Base-by-base conservation (phyloP, 2,329 filamentous ascomycete species). In the Claviceps quebecensis region DNA sequence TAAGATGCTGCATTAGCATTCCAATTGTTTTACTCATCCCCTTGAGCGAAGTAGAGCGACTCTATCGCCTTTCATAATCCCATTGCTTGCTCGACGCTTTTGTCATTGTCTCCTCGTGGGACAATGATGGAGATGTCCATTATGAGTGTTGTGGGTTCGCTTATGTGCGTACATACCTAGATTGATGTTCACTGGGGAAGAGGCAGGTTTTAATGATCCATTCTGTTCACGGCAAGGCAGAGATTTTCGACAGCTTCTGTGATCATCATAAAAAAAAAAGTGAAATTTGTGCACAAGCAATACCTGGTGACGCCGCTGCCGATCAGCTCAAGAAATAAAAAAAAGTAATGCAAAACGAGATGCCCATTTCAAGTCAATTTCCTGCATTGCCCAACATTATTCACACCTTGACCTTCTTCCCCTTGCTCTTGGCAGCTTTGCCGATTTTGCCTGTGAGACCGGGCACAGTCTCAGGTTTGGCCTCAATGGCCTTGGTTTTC, bases 101-200 rank as follows among this genome's bases (percentile, higher is more conserved):
- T 19, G 9, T 26, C 14, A 6, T 61, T 61, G 58, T 61, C 59
- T 59, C 46, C 23, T 50, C 26, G 29, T 19, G 44, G 44, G 36
- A 36, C 38, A 16, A 37, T 13, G 17, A 49, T 34, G 43, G 23
- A 11, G 5, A 23, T 23, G 48, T 50, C 36, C 39, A 36, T 45
- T 34, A 66, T 68, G 72, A 70, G 72, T 70, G 70, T 69, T 65
- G 67, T 69, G 71, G 77, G 75, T 80, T 80, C 77, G 77, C 77
- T 69, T 80, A 75, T 76, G 76, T 66, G 76, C 76, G 71, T 65
- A 80, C 75, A 80, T 75, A n/a, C n/a, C n/a, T n/a, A 26, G 14
- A 22, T 23, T 22, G 8, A 16, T 37, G 19, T n/a, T 11, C 6
- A n/a, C 17, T 11, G 29, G 29, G 2, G 29, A 34, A 34, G 29